Base-by-base conservation (phyloP, 2,329 filamentous ascomycete genomes). In the Ophiostoma sp. region DNA sequence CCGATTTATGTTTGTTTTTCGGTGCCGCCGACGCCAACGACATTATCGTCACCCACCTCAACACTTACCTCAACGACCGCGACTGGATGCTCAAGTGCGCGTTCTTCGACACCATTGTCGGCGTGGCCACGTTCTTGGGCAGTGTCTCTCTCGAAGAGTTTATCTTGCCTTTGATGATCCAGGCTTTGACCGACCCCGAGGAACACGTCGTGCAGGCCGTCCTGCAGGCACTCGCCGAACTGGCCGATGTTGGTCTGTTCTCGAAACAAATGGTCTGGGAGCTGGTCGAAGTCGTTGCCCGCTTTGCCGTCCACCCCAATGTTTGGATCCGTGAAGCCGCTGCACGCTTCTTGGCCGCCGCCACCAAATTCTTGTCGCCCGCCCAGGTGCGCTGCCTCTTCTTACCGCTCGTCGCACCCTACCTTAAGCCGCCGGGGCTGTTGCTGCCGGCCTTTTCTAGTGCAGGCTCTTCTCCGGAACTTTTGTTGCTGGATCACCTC, bases 51-150 rank as follows among this genome's bases (percentile, higher is more conserved):
- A 97, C 94, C 42, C 96, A 99, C 82, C 85, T 99, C 36, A 98
- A 98, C 79, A 99, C 96, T 0, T 99, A 99, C 78, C 84, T 99
- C 9, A 99, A 99, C 77, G 96, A 98, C 78, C 90, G 92, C 57
- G 95, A 99, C 80, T 99, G 96, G 96, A 94, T 94, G 80, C 84
- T 99, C 42, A 98, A 97, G 81, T 98, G 94, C 78, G 94, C 95
- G 2, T 98, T 98, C 80, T 98, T 99, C 78, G 95, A 97, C 79
- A 93, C 94, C 0, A 94, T 98, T 33, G 93, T 98, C 19, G 95
- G 95, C 3, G 95, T 99, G 76, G 93, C 95, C 3, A 90, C 93
- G 0, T 97, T 97, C 77, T 89, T 98, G 45, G 96, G 96, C 36
- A 94, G 93, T 74, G 93, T 91, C 45, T 97, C 92, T 77, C 84